These are phyloP conservation scores for Pseudonitzschia pungens DNA, from an alignment of 108 stramenopile species.

Conservation along the genomic window DNA sequence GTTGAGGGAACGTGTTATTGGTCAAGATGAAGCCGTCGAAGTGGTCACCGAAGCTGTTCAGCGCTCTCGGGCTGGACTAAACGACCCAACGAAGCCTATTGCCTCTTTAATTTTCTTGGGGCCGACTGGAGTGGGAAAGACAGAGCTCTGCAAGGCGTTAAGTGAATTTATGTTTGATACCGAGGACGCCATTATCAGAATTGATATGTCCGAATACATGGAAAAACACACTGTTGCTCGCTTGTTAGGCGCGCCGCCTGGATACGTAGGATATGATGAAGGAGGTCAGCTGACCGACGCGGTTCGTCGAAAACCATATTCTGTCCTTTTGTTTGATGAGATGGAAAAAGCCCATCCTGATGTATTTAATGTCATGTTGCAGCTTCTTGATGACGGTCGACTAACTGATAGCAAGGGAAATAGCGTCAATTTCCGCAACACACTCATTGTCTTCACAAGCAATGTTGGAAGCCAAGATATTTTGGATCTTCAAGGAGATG, in stretches of 20 bases:
- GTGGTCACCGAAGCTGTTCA: conserved; percentile 91
- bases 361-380: conserved; percentile 97
- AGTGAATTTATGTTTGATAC: conserved; percentile 91
- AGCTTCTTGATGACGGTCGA: conserved; percentile 97
- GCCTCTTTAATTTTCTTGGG: conserved; percentile 93
- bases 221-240: conserved; percentile 94
- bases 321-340: conserved; percentile 96
- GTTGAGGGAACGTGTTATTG: conserved; percentile 85
- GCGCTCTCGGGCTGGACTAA: conserved; percentile 89
- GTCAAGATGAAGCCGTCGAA: conserved; percentile 92
- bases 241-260: conserved; percentile 94
- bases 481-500: conserved; percentile 66
- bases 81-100: conserved; percentile 87
- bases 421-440: conserved; percentile 94
- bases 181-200: conserved; percentile 88
- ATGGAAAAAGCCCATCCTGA: conserved; percentile 99
- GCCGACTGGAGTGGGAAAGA: conserved; percentile 87
- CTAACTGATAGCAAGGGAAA: conserved; percentile 97
- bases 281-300: conserved; percentile 99
- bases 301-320: conserved; percentile 94
- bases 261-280: conserved; percentile 98
- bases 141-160: conserved; percentile 94
- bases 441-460: conserved; percentile 94
- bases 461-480: conserved; percentile 95
- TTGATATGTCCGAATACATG: conserved; percentile 98